Evolutionary conservation across 768 basidiomycete genomes (phyloP), one percentile per base, ranked within the genome.

Genomic region (Scleroderma citrinum): DNA sequence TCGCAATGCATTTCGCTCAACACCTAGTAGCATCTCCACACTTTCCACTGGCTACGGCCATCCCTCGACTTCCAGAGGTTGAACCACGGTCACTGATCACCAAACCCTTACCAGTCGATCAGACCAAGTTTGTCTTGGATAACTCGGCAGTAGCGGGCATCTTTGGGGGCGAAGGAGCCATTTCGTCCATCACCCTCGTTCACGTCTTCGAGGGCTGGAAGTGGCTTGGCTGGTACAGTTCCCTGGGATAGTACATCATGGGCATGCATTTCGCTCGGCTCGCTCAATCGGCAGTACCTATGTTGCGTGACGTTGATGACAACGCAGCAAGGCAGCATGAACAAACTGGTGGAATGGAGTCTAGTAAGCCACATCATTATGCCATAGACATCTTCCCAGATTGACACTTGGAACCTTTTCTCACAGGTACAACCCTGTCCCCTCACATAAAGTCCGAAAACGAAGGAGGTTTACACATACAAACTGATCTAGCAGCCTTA

Each of bases 141-240:
- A 26, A 60, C 0, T 61, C 65, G 7, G 68, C 68, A 4, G 56
- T 70, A 3, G 69, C 63, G 4, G 67, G 67, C 1, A 65, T 70
- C 39, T 69, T 70, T 13, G 70, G 69, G 31, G 70, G 69, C 8
- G 67, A 69, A 26, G 69, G 70, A 34, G 66, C 69, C 8, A 58
- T 71, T 21, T 58, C 69, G n/a, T 69, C 69, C 21, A 70, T 71
- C 67, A 56, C 64, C 8, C 61, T 64, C 24, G 60, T 70, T 2
- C 69, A 69, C 45, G 35, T 70, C 2, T 66, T 61, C 52, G 30
- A 51, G n/a, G 65, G 64, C 1, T 56, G 67, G 55, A 59, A 26
- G 42, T 71, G 62, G 65, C 32, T 70, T 3, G 68, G 69, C 7
- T 70, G 62, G 64, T 67, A 71, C 45, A 71, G 71, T 38, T 66